Conservation (phyloP, 805 yeast species). For the Metahyphopichia silvanorum region DNA sequence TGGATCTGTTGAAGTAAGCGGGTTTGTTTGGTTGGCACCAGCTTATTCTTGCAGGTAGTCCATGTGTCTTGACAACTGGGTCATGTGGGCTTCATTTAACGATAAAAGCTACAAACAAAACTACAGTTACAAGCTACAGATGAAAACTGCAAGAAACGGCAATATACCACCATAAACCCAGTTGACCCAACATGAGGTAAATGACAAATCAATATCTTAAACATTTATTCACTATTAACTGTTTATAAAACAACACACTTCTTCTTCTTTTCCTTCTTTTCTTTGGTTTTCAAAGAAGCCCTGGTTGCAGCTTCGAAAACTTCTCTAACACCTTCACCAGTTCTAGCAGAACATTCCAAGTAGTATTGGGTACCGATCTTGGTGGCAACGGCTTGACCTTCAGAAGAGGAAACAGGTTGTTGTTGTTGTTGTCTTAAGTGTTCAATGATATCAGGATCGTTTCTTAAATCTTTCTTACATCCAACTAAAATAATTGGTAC, state of each 20-base stretch:
- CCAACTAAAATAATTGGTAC: slow-evolving; percentile 91
- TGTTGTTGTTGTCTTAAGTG: slow-evolving; percentile 70
- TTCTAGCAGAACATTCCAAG: slow-evolving; percentile 89
- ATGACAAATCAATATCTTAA: no score
- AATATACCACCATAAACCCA: no score
- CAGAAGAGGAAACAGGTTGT: slow-evolving; percentile 76
- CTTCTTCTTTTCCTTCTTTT: slow-evolving; percentile 57
- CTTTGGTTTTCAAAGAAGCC: slow-evolving; percentile 75
- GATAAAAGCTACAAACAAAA: no score
- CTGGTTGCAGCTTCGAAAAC: slow-evolving; percentile 91
- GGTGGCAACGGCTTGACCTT: slow-evolving; percentile 84
- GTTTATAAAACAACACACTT: slow-evolving; percentile 71
- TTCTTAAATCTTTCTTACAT: slow-evolving; percentile 85
- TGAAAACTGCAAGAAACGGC: no score
- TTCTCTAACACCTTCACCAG: slow-evolving; percentile 88
- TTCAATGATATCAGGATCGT: slow-evolving; percentile 75
- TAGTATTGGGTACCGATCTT: slow-evolving; percentile 85
- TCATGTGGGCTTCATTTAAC: no score
- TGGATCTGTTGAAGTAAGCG: no score
- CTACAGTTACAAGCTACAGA: no score
- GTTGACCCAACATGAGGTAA: no score
- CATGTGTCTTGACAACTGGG: no score
- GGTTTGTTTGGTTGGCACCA: no score
- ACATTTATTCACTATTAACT: no score
- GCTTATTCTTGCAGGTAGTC: no score